Evolutionary conservation across 108 stramenopile species (phyloP).

Genomic region (Chaetoceros muelleri): DNA sequence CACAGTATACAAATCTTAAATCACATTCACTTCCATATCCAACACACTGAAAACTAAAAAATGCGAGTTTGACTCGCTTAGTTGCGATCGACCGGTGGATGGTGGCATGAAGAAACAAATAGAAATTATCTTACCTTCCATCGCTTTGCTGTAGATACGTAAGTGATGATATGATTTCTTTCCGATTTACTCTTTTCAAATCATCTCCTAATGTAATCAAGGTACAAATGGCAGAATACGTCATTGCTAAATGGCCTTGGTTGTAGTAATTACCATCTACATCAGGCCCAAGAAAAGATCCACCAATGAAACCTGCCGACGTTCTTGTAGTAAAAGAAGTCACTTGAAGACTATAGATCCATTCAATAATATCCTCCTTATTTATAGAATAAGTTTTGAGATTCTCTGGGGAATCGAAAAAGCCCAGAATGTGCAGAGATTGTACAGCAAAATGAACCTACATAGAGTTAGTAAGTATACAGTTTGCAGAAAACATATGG

Average conservation of each 20-base stretch:
- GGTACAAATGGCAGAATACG: conserved; percentile 68
- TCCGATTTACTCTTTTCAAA: conserved; percentile 28
- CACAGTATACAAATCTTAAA: conserved; percentile 85
- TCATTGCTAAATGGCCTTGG: conserved; percentile 72
- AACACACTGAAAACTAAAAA: conserved; percentile 29
- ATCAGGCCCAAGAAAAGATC: conserved; percentile 35
- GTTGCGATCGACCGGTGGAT: no score
- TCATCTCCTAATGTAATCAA: conserved; percentile 58
- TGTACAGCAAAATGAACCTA: no score
- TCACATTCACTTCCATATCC: conserved; percentile 48
- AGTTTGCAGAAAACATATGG: no score
- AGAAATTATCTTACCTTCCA: conserved; percentile 29
- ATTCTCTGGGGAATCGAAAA: no score
- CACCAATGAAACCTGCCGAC: conserved; percentile 43
- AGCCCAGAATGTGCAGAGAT: no score
- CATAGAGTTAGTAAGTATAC: no score
- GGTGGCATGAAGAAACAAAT: no score
- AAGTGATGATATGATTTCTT: conserved; percentile 28
- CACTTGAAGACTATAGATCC: conserved; percentile 38
- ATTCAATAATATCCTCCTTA: conserved; percentile 37
- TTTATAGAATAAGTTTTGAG: no score
- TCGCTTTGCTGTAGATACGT: conserved; percentile 31
- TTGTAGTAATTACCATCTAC: conserved; percentile 20
- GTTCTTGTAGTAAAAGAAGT: background rate
- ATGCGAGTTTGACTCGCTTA: no score